Evolutionary conservation across 352 stramenopile species (phyloP), one percentile per base, ranked within the genome.

Genomic region (Blastocystis sp.): DNA sequence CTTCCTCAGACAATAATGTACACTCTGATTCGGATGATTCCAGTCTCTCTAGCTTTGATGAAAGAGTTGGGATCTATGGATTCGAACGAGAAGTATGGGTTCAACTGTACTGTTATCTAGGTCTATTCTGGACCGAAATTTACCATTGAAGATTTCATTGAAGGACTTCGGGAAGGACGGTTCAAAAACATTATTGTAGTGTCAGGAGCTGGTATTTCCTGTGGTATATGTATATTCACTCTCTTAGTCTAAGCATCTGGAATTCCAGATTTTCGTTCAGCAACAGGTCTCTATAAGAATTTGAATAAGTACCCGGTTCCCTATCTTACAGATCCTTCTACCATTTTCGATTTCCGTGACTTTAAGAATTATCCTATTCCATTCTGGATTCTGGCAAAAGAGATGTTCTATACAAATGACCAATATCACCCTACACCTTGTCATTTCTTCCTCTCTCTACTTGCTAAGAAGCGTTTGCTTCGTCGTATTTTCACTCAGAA

Each of bases 271-370:
- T 99, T 99, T 89, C 94, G 96, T 9, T 75, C 57, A 14, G 57
- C 89, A 51, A 93, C 89, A 49, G 93, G 93, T 2, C 81, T 97
- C 9, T 96, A 96, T 87, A 78, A 90, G 21, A 94, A 90, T 21
- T 81, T 95, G 0, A 87, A 94, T 73, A 80, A 89, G 54, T 91
- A 91, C 88, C 89, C 95, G 54, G 90, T 98, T 37, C 95, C 95
- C 0, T 75, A 94, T 93, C 87, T 94, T 95, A 0, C 95, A 98
- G 90, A 94, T 77, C 75, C 75, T 3, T 86, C 75, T 5, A 46
- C 94, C 67, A 89, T 99, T 14, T 99, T 99, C 91, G 94, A 98
- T 90, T 94, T 98, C n/a, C 93, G 98, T 86, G 97, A 95, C 88
- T 99, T 99, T 89, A 89, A 90, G 12, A 90, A 97, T 24, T 92